Conservation (phyloP, 208 protist genomes). For the Trypanosoma conorhini region DNA sequence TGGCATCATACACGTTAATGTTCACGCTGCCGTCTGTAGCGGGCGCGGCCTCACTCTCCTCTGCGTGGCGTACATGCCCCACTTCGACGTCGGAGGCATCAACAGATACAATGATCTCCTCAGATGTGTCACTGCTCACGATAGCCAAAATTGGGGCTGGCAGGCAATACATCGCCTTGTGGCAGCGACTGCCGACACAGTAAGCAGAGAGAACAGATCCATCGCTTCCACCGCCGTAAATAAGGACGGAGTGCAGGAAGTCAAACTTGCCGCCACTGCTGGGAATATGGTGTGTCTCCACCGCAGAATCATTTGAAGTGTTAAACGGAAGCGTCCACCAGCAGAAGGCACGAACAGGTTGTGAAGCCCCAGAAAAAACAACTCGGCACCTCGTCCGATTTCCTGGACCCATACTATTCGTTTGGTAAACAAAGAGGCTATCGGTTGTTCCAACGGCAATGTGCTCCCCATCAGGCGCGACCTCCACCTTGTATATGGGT, state of each 20-base stretch:
- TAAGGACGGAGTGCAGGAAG: slow-evolving; percentile 24
- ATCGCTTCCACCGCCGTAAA: slow-evolving; percentile 32
- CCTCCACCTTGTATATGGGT: slow-evolving; percentile 38
- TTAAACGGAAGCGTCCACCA: slow-evolving; percentile 27
- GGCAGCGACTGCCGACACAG: slow-evolving; percentile 11
- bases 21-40: background rate
- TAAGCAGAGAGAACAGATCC: slow-evolving; percentile 35
- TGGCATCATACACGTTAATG: slow-evolving; percentile 9
- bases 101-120: slow-evolving; percentile 32
- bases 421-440: slow-evolving; percentile 36
- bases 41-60: background rate
- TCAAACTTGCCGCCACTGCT: background rate
- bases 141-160: slow-evolving; percentile 26
- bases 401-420: slow-evolving; percentile 20
- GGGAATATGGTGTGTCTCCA: background rate
- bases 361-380: slow-evolving; percentile 19
- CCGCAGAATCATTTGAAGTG: background rate
- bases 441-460: slow-evolving; percentile 40
- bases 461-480: slow-evolving; percentile 33
- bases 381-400: slow-evolving; percentile 17
- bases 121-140: slow-evolving; percentile 25
- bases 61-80: background rate
- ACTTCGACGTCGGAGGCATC: background rate
- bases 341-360: slow-evolving; percentile 38
- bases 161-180: slow-evolving; percentile 21